Conservation (phyloP, 257 asterid genomes). For the Solanum phureja region DNA sequence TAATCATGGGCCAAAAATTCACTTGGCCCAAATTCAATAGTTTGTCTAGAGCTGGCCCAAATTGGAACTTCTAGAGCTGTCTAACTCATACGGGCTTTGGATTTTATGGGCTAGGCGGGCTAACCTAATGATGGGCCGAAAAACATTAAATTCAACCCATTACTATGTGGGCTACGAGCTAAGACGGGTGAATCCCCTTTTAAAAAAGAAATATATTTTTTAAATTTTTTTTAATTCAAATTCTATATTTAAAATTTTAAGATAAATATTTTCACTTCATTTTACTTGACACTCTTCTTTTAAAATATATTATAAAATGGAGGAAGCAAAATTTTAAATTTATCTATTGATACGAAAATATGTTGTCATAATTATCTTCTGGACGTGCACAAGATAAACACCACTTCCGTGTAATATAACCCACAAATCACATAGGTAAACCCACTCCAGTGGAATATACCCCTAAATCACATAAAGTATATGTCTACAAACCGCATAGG, state of each 20-base stretch:
- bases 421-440: neutral
- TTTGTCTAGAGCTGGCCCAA: neutral
- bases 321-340: neutral
- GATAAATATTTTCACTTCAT: neutral
- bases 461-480: neutral
- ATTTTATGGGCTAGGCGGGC: neutral
- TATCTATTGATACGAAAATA: neutral
- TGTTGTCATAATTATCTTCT: too few relatives aligned
- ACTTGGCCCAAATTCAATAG: neutral
- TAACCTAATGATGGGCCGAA: neutral
- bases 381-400: neutral
- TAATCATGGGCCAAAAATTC: neutral
- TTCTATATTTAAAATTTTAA: too few relatives aligned
- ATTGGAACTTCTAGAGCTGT: neutral
- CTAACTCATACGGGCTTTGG: neutral
- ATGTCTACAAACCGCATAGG: neutral
- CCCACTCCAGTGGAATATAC: neutral
- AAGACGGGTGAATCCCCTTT: accelerated
- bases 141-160: neutral
- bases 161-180: neutral
- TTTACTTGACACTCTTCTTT: neutral
- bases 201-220: too few relatives aligned
- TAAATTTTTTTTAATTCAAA: too few relatives aligned
- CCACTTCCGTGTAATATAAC: neutral
- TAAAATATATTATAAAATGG: neutral